These are phyloP conservation scores for Infundibulicybe gibba DNA, from an alignment of 768 basidiomycete species.

Conservation along the genomic window DNA sequence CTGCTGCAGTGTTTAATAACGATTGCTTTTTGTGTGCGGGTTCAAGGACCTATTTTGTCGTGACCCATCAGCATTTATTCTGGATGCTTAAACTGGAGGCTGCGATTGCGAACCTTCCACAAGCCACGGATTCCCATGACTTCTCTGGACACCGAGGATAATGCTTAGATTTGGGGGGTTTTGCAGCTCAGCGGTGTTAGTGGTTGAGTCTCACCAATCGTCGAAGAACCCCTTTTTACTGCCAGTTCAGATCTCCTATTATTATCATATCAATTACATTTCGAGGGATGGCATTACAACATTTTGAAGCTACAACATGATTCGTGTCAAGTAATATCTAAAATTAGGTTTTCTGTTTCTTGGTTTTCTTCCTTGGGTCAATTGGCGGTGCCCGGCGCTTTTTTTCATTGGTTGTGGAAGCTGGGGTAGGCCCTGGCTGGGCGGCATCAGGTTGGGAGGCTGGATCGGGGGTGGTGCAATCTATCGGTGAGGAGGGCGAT, in stretches of 20 bases:
- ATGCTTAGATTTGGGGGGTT: too few relatives aligned
- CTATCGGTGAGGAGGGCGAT: not conserved
- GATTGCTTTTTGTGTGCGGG: not conserved
- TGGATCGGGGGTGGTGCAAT: not conserved
- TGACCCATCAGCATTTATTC: too few relatives aligned
- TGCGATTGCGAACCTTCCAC: conserved; percentile 2
- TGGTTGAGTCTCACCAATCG: too few relatives aligned
- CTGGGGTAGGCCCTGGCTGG: not conserved
- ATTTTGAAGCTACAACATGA: not conserved
- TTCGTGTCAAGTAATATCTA: not conserved
- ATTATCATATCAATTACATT: too few relatives aligned
- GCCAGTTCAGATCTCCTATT: not conserved
- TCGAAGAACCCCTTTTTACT: not conserved
- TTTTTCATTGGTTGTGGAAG: not conserved
- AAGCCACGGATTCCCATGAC: conserved; percentile 5
- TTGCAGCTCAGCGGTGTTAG: too few relatives aligned
- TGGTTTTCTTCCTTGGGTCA: not conserved
- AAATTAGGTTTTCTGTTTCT: not conserved
- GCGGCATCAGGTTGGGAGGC: not conserved
- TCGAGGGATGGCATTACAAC: too few relatives aligned
- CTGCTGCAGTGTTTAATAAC: not conserved
- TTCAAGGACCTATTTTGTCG: not conserved
- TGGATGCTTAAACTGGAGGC: too few relatives aligned
- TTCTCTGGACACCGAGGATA: too few relatives aligned
- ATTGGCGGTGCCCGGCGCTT: not conserved